Conservation (phyloP, 1,284 basidiomycete species). For the Sanghuangporus baumii region DNA sequence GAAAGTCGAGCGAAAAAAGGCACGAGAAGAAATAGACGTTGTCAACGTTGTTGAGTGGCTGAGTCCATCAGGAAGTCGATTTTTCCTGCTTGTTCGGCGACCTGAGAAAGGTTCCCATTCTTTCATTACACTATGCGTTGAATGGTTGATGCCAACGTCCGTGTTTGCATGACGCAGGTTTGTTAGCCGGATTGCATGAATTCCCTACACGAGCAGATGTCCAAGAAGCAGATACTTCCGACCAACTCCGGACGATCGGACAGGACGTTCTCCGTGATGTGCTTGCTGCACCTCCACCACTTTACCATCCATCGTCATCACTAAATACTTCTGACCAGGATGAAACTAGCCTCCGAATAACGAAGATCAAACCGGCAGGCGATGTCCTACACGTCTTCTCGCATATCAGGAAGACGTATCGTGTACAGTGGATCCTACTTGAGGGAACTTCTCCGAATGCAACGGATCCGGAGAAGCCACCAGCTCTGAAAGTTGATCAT, state of each 20-base stretch:
- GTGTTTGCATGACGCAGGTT: constrained; percentile 46
- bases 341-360: constrained; percentile 27
- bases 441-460: constrained; percentile 39
- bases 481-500: constrained; percentile 26
- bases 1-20: constrained; percentile 80
- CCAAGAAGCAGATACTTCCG: not conserved
- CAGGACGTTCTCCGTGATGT: constrained; percentile 13
- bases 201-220: constrained; percentile 60
- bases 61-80: constrained; percentile 32
- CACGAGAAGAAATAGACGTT: constrained; percentile 78
- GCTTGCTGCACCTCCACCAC: constrained; percentile 21
- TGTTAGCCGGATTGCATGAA: constrained; percentile 83
- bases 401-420: constrained; percentile 88
- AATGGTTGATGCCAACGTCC: constrained; percentile 4
- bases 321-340: constrained; percentile 3
- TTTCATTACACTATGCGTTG: not conserved
- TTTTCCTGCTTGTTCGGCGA: constrained; percentile 74
- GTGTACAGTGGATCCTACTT: constrained; percentile 66
- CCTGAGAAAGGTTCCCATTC: constrained; percentile 66
- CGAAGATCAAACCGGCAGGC: constrained; percentile 45
- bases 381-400: constrained; percentile 83
- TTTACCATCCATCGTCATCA: constrained; percentile 18
- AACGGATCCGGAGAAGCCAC: constrained; percentile 21
- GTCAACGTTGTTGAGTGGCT: constrained; percentile 85
- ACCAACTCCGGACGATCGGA: constrained; percentile 3